Evolutionary conservation across 495 filamentous ascomycete species (phyloP), one percentile per base, ranked within the genome.

Genomic region (Pyronema domesticum): DNA sequence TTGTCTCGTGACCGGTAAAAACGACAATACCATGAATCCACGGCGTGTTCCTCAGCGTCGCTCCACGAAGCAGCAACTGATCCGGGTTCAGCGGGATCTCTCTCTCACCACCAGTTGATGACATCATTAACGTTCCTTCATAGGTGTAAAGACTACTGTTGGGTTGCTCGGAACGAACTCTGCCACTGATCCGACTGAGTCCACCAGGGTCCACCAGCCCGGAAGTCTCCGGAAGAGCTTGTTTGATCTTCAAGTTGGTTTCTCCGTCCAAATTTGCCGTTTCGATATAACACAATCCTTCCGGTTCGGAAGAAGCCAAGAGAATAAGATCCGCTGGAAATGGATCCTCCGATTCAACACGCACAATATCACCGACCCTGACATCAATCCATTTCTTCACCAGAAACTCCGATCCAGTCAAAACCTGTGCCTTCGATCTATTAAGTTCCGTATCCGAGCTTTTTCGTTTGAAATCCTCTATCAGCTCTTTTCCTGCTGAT

Each of bases 141-240:
- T 95, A 99, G 3, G 93, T 99, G 65, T 99, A 99, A 37, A 99
- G 72, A 68, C 87, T 95, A 71, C 88, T 95, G 72, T 99, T 99
- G 15, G 93, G 93, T 68, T 96, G 93, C 68, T 99, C 93, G 30
- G 91, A 96, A 49, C 86, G 80, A 58, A 96, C 69, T 53, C 82
- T 82, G 17, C 93, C 93, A 45, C 85, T 85, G 45, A 96, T 68
- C 13, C 93, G 75, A 65, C 88, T 86, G 53, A 99, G 70, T 55
- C 96, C 91, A 55, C 74, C 79, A 8, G 88, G 81, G 60, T 83
- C 93, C 53, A 96, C 91, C 54, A 95, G 71, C 56, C 83, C 76
- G 51, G 82, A 80, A 0, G 93, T 96, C 71, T 99, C 93, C 1
- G 93, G 91, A 50, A 95, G 83, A 33, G 82, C 89, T 72, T 99